Evolutionary conservation across 2,329 filamentous ascomycete genomes (phyloP).

Genomic region (Dissoconium aciculare): DNA sequence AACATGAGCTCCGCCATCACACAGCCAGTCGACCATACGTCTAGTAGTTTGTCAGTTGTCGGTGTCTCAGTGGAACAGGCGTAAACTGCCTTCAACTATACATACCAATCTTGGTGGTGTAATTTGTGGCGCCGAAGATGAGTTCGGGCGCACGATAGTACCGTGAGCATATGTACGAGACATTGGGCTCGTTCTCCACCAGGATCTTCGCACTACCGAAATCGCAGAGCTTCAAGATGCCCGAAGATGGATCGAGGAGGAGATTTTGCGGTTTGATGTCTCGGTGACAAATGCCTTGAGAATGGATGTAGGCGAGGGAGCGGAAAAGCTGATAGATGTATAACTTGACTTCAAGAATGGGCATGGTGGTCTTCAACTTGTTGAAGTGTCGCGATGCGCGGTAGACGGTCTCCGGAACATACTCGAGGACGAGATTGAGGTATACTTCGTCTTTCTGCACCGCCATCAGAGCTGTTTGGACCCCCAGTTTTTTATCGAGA

Average conservation of each 20-base stretch:
- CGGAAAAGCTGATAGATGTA: conserved; percentile 99
- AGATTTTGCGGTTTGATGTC: conserved; percentile 99
- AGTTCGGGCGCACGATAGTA: conserved; percentile 97
- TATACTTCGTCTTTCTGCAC: conserved; percentile 78
- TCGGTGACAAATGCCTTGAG: conserved; percentile 94
- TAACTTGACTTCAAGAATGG: conserved; percentile 94
- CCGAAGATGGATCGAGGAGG: conserved; percentile 76
- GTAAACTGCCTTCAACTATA: conserved; percentile 6
- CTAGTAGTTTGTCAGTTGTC: conserved; percentile 35
- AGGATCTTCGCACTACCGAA: conserved; percentile 98
- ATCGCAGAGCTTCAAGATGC: conserved; percentile 92
- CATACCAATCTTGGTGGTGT: conserved; percentile 98
- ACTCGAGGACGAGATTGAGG: conserved; percentile 94
- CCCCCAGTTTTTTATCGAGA: conserved; percentile 23
- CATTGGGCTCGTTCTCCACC: conserved; percentile 96
- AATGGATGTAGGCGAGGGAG: conserved; percentile 96
- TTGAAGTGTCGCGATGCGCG: conserved; percentile 97
- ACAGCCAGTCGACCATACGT: conserved; percentile 98
- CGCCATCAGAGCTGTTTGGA: conserved; percentile 25
- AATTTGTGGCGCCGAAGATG: conserved; percentile 98
- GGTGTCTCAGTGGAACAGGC: conserved; percentile 2
- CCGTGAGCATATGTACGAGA: conserved; percentile 97
- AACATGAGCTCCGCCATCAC: conserved; percentile 99
- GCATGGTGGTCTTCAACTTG: conserved; percentile 99
- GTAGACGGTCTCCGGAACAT: conserved; percentile 96